phyloP scores from a whole-genome alignment of 2,329 filamentous ascomycete species.

The Metarhizium anisopliae region DNA sequence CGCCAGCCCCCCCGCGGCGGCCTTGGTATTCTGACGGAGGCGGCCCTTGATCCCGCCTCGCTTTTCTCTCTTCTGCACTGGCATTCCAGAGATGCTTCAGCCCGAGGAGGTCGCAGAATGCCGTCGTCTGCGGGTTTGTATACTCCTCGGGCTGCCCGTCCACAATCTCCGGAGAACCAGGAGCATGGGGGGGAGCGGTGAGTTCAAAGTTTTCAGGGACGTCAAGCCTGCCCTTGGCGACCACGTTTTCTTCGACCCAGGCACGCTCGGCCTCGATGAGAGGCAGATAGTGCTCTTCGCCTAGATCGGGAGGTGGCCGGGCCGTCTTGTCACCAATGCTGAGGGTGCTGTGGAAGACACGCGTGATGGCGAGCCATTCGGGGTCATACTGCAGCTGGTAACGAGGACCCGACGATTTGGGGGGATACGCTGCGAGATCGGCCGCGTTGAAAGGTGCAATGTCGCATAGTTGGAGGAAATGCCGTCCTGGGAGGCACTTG shows the following conservation, averaged over 20 bases:
- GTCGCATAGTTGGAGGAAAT: slow-evolving; percentile 74
- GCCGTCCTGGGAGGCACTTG: slow-evolving; percentile 72
- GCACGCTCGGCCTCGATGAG: slow-evolving; percentile 59
- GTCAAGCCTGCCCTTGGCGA: slow-evolving; percentile 48
- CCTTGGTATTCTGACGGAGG: slow-evolving; percentile 28
- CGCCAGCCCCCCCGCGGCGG: slow-evolving; percentile 25
- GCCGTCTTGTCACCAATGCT: slow-evolving; percentile 51
- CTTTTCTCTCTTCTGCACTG: slow-evolving; percentile 58
- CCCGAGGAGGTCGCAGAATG: slow-evolving; percentile 69
- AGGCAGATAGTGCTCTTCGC: slow-evolving; percentile 57
- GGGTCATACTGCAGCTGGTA: slow-evolving; percentile 71
- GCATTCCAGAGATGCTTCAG: slow-evolving; percentile 70
- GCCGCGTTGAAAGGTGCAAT: slow-evolving; percentile 39
- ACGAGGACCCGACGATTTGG: slow-evolving; percentile 24
- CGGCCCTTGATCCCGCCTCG: slow-evolving; percentile 50
- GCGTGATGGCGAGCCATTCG: slow-evolving; percentile 92
- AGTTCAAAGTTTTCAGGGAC: slow-evolving; percentile 71
- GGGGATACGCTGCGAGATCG: slow-evolving; percentile 11
- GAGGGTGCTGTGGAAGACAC: slow-evolving; percentile 63
- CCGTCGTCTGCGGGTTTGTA: slow-evolving; percentile 75
- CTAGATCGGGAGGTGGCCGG: slow-evolving; percentile 48
- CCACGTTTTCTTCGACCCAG: slow-evolving; percentile 78
- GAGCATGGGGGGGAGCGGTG: slow-evolving; percentile 66
- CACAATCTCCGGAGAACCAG: slow-evolving; percentile 45
- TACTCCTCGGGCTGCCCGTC: slow-evolving; percentile 67